These are phyloP conservation scores for Neonectria coccinea DNA, from an alignment of 2,329 filamentous ascomycete genomes.

Conservation along the genomic window DNA sequence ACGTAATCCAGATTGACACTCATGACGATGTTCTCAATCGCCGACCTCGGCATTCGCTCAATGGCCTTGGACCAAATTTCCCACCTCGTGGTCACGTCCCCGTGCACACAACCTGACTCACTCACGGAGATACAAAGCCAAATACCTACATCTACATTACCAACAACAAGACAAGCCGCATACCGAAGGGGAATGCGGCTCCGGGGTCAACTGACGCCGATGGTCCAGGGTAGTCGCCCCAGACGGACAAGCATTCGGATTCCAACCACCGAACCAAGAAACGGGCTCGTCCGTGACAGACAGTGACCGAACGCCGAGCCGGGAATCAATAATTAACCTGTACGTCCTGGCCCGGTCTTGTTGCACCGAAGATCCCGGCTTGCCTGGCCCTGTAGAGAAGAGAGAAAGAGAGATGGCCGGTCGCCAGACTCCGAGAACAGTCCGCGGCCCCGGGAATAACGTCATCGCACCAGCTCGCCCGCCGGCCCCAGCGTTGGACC, in stretches of 20 bases:
- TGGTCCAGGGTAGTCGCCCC: conserved; percentile 12
- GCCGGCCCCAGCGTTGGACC: conserved; percentile 5
- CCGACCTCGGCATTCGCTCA: conserved; percentile 1
- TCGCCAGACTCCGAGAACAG: conserved; percentile 5
- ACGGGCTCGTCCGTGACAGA: neutral
- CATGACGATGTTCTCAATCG: neutral
- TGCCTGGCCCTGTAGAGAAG: neutral
- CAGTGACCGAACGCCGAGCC: neutral
- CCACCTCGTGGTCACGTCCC: conserved; percentile 14
- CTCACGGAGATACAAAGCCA: conserved; percentile 12
- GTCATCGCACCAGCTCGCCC: conserved; percentile 5
- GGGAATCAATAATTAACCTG: neutral
- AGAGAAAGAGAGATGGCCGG: neutral
- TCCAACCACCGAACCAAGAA: conserved; percentile 15
- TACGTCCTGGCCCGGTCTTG: neutral
- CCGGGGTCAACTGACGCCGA: conserved; percentile 1
- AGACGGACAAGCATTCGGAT: conserved; percentile 5
- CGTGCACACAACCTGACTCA: conserved; percentile 8
- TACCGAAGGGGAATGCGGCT: neutral
- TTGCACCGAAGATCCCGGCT: conserved; percentile 3
- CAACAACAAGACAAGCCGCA: neutral
- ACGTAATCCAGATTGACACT: no score
- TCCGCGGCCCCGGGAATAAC: conserved; percentile 13
- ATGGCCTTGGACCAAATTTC: neutral
- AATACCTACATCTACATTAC: conserved; percentile 15